Percentiles rank a stretch among this genome's conserved stretches.
phyloP scores from a whole-genome alignment of 805 yeast genomes.

The Nakazawaea populi region DNA sequence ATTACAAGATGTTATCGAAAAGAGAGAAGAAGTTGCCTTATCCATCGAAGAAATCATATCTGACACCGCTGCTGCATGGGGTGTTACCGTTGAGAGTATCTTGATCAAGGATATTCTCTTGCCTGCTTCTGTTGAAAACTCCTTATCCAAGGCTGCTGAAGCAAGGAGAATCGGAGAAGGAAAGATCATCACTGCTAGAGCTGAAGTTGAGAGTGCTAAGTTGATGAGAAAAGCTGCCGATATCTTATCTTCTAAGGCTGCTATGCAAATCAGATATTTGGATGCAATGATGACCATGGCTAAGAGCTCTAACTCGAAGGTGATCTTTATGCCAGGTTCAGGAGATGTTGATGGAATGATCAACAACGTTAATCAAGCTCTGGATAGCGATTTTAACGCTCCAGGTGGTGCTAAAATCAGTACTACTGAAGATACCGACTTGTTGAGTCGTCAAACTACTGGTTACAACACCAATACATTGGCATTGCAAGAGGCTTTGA shows the following conservation, averaged over 20 bases:
- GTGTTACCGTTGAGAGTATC: constrained; percentile 61
- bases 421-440: neutral
- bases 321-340: constrained; percentile 64
- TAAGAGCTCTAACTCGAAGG: constrained; percentile 53
- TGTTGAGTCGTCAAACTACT: neutral
- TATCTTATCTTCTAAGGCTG: constrained; percentile 66
- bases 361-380: neutral
- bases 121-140: constrained; percentile 47
- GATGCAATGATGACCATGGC: constrained; percentile 80
- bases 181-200: constrained; percentile 68
- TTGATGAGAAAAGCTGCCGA: constrained; percentile 77
- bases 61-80: constrained; percentile 64
- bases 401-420: neutral
- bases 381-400: neutral
- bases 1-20: constrained; percentile 67
- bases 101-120: constrained; percentile 60
- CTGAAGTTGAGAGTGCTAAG: constrained; percentile 72
- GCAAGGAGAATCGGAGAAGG: constrained; percentile 72
- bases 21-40: constrained; percentile 65
- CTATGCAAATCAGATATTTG: constrained; percentile 72
- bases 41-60: constrained; percentile 56
- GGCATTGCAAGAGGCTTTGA: constrained; percentile 6
- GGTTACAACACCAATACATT: constrained; percentile 1
- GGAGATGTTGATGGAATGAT: constrained; percentile 26
- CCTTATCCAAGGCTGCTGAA: constrained; percentile 70